These are phyloP conservation scores for Lasiodiplodia sp. DNA, from an alignment of 2,329 filamentous ascomycete species.

Conservation along the genomic window DNA sequence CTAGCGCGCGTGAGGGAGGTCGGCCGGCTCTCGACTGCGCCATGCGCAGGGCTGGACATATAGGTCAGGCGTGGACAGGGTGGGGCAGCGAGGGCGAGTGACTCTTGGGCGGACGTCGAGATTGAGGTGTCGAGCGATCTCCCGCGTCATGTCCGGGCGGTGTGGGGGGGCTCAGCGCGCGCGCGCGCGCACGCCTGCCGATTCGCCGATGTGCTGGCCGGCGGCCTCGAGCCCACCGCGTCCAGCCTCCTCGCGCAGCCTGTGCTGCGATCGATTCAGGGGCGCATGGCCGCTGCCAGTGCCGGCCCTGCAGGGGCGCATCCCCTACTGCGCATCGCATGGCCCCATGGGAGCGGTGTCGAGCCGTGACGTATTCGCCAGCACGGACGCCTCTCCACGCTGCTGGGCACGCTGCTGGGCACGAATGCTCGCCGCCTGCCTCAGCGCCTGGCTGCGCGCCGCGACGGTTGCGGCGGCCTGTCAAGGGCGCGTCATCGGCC, in stretches of 20 bases:
- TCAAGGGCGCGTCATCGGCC: conserved; percentile 16
- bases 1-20: not conserved
- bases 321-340: not conserved
- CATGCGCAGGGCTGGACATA: conserved; percentile 30
- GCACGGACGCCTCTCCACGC: conserved; percentile 14
- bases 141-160: conserved; percentile 25
- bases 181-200: not conserved
- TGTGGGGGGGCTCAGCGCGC: conserved; percentile 13
- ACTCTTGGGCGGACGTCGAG: conserved; percentile 25
- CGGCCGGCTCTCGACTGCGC: conserved; percentile 15
- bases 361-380: conserved; percentile 19
- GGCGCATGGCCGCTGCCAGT: not conserved
- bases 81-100: conserved; percentile 23
- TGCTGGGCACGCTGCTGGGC: conserved; percentile 9
- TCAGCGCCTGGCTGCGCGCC: not conserved
- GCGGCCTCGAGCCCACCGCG: not conserved
- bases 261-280: conserved; percentile 12
- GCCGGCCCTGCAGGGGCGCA: conserved; percentile 1
- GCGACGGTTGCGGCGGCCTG: not conserved
- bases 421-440: not conserved
- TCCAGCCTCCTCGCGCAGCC: not conserved
- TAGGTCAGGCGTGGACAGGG: conserved; percentile 14
- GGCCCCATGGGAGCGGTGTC: conserved; percentile 21
- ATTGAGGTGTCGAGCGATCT: conserved; percentile 28
- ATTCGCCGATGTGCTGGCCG: conserved; percentile 21